Base-by-base conservation (phyloP, 768 basidiomycete species). In the Naganishia randhawae region DNA sequence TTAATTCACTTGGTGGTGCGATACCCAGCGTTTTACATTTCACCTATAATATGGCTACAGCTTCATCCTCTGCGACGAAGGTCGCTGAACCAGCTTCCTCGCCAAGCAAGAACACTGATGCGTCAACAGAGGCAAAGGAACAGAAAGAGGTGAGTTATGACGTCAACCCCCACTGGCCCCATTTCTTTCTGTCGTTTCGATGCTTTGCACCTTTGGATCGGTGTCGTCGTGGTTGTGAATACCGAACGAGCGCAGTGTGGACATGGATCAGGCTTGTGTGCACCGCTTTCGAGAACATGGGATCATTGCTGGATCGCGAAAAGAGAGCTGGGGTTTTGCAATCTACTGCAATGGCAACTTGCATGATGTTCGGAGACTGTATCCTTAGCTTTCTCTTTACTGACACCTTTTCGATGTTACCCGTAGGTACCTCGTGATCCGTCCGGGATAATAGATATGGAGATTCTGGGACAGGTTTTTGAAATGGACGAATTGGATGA, bases 401-500 rank as follows among this genome's bases (percentile, higher is more conserved):
- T 61, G 16, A 33, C 35, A 10, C 35, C 16, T 39, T n/a, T 39
- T 19, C 31, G 9, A 2, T 29, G 6, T 17, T 22, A 13, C 41
- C 16, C 42, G 1, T 53, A 71, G 71, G 54, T 69, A 22, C 68
- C 71, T 16, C 65, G 61, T 25, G 65, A 65, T 48, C 71, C 71
- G 41, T 52, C 51, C 25, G 75, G 75, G 22, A 81, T 86, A 41
- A 86, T 97, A 75, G 86, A 96, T 78, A 85, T 87, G 86, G 87
- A 88, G 0, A 88, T 85, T 19, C 92, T 99, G 78, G 73, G 78
- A 6, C 95, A 98, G 81, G 86, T 98, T 71, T 84, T 93, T 71
- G 94, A 97, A 63, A 85, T 98, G 74, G 96, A 80, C 69, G 78
- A 78, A 27, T 69, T 71, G 22, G 76, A 79, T 11, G 78, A 75